Conservation (phyloP, 2,329 filamentous ascomycete genomes). For the Ceratocystis destructans region DNA sequence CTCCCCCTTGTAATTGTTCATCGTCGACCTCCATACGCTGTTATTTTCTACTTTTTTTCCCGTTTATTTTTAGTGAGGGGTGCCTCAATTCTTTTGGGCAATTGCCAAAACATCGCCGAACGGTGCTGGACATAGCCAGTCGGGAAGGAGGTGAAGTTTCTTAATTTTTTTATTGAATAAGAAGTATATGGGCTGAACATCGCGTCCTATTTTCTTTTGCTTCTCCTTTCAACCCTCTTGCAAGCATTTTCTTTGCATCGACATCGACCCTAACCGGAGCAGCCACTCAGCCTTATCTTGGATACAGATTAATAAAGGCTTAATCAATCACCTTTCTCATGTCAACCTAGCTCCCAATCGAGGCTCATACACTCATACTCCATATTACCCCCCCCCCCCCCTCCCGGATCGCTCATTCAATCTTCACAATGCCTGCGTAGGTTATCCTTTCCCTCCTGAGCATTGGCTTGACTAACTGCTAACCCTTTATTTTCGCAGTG, state of each 20-base stretch:
- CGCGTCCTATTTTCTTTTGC: background rate
- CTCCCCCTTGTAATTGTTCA: background rate
- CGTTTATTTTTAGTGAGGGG: background rate
- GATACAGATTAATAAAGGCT: background rate
- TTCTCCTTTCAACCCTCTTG: background rate
- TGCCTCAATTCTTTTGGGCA: background rate
- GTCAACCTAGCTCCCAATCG: background rate
- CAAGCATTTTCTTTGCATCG: constrained; percentile 1
- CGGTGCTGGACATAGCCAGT: background rate
- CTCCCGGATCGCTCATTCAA: background rate
- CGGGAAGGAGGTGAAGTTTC: background rate
- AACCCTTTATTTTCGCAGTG: constrained; percentile 31
- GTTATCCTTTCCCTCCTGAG: constrained; percentile 21
- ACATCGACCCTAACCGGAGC: background rate
- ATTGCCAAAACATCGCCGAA: background rate
- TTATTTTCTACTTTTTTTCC: background rate
- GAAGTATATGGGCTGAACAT: background rate
- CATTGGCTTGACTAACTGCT: constrained; percentile 11
- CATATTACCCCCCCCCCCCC: background rate
- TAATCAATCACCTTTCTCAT: background rate
- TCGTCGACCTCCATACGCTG: background rate
- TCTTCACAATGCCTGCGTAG: constrained; percentile 34
- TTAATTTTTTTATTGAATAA: background rate
- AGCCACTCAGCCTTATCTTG: background rate
- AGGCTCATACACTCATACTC: background rate